Conservation (phyloP, 2,329 filamentous ascomycete genomes). For the Aspergillus texensis region DNA sequence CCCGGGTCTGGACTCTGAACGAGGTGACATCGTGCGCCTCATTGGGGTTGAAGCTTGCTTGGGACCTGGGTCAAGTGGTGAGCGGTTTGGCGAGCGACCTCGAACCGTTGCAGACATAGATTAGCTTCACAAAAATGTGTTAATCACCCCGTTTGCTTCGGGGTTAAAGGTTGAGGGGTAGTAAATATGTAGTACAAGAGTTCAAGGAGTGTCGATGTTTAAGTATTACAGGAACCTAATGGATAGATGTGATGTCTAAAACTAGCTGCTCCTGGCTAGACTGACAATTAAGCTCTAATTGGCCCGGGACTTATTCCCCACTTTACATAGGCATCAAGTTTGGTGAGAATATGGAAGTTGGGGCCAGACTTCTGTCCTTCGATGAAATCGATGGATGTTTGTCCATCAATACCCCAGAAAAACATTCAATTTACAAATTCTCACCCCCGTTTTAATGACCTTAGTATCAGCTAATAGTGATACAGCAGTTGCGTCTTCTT, state of each 20-base stretch:
- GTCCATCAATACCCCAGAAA: not conserved
- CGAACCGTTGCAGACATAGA: conserved; percentile 32
- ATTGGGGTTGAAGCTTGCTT: conserved; percentile 29
- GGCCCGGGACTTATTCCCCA: not conserved
- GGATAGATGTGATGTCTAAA: not conserved
- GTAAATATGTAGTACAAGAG: not conserved
- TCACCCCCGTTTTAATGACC: not conserved
- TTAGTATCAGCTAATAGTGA: not conserved
- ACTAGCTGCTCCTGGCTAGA: not conserved
- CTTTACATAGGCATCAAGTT: not conserved
- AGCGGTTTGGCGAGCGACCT: conserved; percentile 32
- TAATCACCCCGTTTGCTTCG: not conserved
- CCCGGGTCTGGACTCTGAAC: conserved; percentile 32
- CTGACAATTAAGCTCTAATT: not conserved
- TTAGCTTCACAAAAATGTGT: not conserved
- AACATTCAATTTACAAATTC: not conserved
- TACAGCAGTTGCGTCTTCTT: not conserved
- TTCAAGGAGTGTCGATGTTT: not conserved
- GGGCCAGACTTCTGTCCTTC: too few relatives aligned
- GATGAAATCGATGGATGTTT: too few relatives aligned
- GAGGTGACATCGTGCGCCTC: conserved; percentile 40
- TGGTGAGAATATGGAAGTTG: not conserved
- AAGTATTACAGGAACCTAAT: not conserved
- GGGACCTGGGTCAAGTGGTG: conserved; percentile 25
- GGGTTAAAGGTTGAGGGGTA: not conserved